Evolutionary conservation across 306 rosid species (phyloP).

Genomic region (Casuarina equisetifolia): DNA sequence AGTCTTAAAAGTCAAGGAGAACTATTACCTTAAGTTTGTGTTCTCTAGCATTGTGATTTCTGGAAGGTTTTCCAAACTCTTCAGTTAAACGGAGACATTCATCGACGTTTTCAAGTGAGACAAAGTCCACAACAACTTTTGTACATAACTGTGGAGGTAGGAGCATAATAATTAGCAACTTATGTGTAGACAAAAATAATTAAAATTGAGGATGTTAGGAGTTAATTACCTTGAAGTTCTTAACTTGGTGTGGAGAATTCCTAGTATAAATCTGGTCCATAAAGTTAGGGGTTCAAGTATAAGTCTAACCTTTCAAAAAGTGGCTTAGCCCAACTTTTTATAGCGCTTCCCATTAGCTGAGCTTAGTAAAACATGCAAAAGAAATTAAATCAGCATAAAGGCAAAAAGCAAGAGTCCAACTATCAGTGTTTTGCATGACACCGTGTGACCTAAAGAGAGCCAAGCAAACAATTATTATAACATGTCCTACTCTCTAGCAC

Average conservation of each 20-base stretch:
- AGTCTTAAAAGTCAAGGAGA: neutral
- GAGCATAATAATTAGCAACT: slow-evolving; percentile 1
- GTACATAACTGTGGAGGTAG: slow-evolving; percentile 62
- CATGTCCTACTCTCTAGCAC: no score
- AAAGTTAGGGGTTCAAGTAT: no score
- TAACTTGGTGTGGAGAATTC: slow-evolving; percentile 69
- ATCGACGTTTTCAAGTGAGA: slow-evolving; percentile 68
- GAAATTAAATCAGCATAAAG: no score
- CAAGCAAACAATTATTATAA: no score
- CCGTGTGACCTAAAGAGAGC: no score
- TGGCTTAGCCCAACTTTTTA: no score
- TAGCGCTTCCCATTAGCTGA: no score
- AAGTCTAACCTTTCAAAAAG: no score
- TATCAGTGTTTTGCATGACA: no score
- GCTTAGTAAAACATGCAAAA: no score
- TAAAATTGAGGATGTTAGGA: slow-evolving; percentile 5
- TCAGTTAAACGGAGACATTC: slow-evolving; percentile 76
- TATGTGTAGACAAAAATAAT: neutral
- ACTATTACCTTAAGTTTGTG: slow-evolving; percentile 74
- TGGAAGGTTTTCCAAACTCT: slow-evolving; percentile 71
- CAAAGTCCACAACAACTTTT: slow-evolving; percentile 82
- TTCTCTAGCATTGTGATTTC: slow-evolving; percentile 73
- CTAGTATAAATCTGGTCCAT: no score
- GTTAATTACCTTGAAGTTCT: slow-evolving; percentile 66
- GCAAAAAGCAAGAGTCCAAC: no score